Percentiles rank a stretch among this genome's conserved stretches.
Conservation (phyloP, 2,329 filamentous ascomycete species). For the Peltaster fructicola region DNA sequence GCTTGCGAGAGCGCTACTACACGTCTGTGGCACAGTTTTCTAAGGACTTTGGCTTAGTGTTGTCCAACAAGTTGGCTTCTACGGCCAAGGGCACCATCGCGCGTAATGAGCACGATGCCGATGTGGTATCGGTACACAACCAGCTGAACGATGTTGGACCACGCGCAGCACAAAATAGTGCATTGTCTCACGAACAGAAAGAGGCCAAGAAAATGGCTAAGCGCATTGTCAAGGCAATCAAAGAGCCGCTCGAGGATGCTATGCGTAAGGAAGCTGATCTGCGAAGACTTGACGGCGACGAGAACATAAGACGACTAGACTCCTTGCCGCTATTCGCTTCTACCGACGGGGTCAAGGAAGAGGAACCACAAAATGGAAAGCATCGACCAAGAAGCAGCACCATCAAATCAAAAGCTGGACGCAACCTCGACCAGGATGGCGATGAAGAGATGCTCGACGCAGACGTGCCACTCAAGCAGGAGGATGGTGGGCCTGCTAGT, state of each 20-base stretch:
- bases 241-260: slow-evolving; percentile 59
- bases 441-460: slow-evolving; percentile 16
- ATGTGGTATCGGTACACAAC: slow-evolving; percentile 23
- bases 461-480: too few relatives aligned
- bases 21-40: slow-evolving; percentile 44
- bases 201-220: slow-evolving; percentile 75
- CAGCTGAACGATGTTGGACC: slow-evolving; percentile 21
- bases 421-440: slow-evolving; percentile 12
- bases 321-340: slow-evolving; percentile 39
- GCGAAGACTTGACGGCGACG: slow-evolving; percentile 49
- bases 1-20: slow-evolving; percentile 39
- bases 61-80: slow-evolving; percentile 26
- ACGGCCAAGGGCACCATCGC: slow-evolving; percentile 19
- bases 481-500: slow-evolving; percentile 12
- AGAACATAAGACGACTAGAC: slow-evolving; percentile 56
- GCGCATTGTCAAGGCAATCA: slow-evolving; percentile 68
- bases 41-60: slow-evolving; percentile 37
- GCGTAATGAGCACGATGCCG: slow-evolving; percentile 12
- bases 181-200: slow-evolving; percentile 45
- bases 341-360: slow-evolving; percentile 22
- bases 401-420: slow-evolving; percentile 25
- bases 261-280: slow-evolving; percentile 69
- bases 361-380: slow-evolving; percentile 24
- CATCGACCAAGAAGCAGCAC: slow-evolving; percentile 13
- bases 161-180: slow-evolving; percentile 22